These are phyloP conservation scores for Inosperma sp. DNA, from an alignment of 768 basidiomycete genomes.

Conservation along the genomic window DNA sequence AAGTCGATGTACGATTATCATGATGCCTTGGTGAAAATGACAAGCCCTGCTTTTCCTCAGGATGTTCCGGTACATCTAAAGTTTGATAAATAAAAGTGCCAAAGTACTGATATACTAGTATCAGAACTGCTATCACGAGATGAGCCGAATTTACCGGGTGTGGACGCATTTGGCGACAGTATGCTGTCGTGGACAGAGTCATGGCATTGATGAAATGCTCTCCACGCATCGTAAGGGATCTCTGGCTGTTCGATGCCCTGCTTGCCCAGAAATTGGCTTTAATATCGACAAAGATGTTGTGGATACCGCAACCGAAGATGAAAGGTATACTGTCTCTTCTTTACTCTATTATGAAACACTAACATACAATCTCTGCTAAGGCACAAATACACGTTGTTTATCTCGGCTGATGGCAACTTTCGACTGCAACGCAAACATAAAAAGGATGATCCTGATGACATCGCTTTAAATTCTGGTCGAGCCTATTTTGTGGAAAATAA, in stretches of 20 bases:
- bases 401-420: background rate
- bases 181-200: constrained; percentile 20
- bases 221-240: constrained; percentile 7
- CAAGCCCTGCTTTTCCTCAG: constrained; percentile 19
- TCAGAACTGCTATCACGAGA: constrained; percentile 21
- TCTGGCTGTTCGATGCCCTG: constrained; percentile 19
- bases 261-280: constrained; percentile 27
- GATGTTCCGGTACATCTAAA: constrained; percentile 19
- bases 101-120: constrained; percentile 1
- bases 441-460: background rate
- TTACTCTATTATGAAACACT: constrained; percentile 23
- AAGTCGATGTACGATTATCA: constrained; percentile 25
- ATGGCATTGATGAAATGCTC: constrained; percentile 18
- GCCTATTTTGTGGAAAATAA: background rate
- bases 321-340: constrained; percentile 26
- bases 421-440: background rate
- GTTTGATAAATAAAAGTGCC: background rate
- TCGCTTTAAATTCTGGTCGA: background rate
- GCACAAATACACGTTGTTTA: background rate
- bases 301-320: constrained; percentile 12
- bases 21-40: constrained; percentile 17
- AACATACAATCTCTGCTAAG: background rate
- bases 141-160: constrained; percentile 18
- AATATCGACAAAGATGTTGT: constrained; percentile 21
- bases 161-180: constrained; percentile 18